These are phyloP conservation scores for Pleurotus pulmonarius DNA, from an alignment of 768 basidiomycete genomes.

Conservation along the genomic window DNA sequence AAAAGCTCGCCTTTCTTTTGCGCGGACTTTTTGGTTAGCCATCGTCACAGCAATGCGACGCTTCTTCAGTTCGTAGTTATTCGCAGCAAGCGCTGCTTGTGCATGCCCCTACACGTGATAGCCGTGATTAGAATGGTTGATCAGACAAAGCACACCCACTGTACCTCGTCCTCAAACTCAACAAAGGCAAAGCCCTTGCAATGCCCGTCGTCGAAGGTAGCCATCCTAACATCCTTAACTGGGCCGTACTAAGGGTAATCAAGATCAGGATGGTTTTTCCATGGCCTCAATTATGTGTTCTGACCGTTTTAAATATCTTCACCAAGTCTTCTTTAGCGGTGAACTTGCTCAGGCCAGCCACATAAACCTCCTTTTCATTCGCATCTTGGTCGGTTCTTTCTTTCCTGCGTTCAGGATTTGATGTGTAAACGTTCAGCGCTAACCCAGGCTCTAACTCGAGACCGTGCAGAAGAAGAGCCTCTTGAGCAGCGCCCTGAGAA, in stretches of 20 bases:
- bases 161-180: conserved; percentile 82
- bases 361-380: conserved; percentile 80
- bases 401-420: conserved; percentile 87
- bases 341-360: conserved; percentile 80
- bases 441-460: conserved; percentile 69
- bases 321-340: conserved; percentile 75
- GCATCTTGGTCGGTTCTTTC: conserved; percentile 87
- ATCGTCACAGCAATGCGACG: conserved; percentile 88
- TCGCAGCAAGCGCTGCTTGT: conserved; percentile 65
- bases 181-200: conserved; percentile 90
- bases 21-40: conserved; percentile 66
- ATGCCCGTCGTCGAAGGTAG: conserved; percentile 63
- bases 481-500: conserved; percentile 61
- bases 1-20: conserved; percentile 44
- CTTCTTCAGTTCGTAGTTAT: conserved; percentile 86
- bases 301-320: conserved; percentile 73
- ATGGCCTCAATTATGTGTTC: conserved; percentile 16
- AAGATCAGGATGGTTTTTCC: background rate
- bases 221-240: conserved; percentile 79
- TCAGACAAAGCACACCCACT: conserved; percentile 12
- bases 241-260: conserved; percentile 61
- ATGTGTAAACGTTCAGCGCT: conserved; percentile 74
- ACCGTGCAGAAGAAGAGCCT: conserved; percentile 77
- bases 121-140: background rate
- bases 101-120: conserved; percentile 55